Conservation (phyloP, 2,329 filamentous ascomycete species). For the Pseudogymnoascus sp. region DNA sequence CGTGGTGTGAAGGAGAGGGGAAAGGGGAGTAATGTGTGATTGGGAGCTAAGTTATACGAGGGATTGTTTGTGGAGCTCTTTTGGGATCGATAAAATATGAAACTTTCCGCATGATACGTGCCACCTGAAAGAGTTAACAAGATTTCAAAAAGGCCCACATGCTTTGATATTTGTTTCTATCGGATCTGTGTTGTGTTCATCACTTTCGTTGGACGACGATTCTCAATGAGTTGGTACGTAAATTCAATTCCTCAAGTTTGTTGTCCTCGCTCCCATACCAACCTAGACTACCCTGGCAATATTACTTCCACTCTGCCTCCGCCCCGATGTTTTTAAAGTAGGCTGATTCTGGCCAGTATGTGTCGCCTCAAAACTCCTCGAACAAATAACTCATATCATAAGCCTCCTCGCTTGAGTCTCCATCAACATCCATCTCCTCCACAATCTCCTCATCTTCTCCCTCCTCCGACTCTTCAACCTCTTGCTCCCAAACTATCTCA, state of each 20-base stretch:
- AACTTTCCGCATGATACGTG: neutral
- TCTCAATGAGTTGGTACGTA: neutral
- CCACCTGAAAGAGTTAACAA: neutral
- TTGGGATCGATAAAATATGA: neutral
- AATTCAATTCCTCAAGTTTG: neutral
- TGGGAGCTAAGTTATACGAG: neutral
- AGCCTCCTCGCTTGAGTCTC: neutral
- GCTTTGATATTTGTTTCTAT: neutral
- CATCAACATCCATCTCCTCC: neutral
- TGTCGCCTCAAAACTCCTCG: neutral
- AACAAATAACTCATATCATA: neutral
- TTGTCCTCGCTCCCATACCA: neutral
- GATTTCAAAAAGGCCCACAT: neutral
- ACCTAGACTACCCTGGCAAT: neutral
- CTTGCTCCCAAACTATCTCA: neutral
- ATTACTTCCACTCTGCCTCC: neutral
- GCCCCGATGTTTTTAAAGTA: neutral
- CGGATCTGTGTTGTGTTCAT: neutral
- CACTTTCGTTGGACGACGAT: neutral
- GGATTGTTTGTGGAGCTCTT: neutral
- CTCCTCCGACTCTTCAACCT: neutral
- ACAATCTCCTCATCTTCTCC: neutral
- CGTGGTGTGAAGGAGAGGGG: conserved; percentile 15
- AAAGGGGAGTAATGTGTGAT: neutral
- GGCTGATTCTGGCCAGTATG: too few relatives aligned